phyloP scores from a whole-genome alignment of 169 alveolate species.

The Eimeria necatrix region DNA sequence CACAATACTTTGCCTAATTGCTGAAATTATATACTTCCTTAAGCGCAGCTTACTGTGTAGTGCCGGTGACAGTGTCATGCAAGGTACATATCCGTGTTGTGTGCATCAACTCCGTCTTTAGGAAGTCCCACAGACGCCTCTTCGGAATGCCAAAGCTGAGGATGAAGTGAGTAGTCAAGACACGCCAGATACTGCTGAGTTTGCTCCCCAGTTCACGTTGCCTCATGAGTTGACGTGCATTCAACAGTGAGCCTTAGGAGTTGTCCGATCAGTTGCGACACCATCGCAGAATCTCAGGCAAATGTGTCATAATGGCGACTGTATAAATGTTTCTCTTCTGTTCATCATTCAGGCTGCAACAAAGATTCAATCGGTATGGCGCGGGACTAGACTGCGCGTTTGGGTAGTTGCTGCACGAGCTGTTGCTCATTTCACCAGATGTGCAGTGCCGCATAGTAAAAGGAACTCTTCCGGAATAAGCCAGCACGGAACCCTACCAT shows the following conservation, averaged over 20 bases:
- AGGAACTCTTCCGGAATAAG: constrained; percentile 1
- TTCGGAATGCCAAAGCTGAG: neutral
- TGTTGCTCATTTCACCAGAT: neutral
- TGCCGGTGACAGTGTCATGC: neutral
- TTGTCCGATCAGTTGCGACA: too few species aligned
- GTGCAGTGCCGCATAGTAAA: neutral
- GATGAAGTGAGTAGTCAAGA: neutral
- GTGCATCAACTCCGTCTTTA: neutral
- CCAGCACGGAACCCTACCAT: neutral
- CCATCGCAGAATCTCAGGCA: too few species aligned
- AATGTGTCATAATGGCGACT: too few species aligned
- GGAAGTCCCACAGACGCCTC: neutral
- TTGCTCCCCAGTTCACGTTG: too few species aligned
- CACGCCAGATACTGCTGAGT: too few species aligned
- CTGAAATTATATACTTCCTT: neutral
- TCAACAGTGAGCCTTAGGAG: too few species aligned
- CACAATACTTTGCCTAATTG: too few species aligned
- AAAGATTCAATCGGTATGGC: constrained; percentile 70
- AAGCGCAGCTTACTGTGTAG: neutral
- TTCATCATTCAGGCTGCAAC: constrained; percentile 17
- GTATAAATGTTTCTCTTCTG: neutral
- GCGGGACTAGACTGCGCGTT: constrained; percentile 33
- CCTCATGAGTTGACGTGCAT: too few species aligned
- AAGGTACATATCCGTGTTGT: too few species aligned
- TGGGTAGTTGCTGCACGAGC: constrained; percentile 67